phyloP scores from a whole-genome alignment of 1,139 yeast species.

The Blastobotrys illinoisensis region DNA sequence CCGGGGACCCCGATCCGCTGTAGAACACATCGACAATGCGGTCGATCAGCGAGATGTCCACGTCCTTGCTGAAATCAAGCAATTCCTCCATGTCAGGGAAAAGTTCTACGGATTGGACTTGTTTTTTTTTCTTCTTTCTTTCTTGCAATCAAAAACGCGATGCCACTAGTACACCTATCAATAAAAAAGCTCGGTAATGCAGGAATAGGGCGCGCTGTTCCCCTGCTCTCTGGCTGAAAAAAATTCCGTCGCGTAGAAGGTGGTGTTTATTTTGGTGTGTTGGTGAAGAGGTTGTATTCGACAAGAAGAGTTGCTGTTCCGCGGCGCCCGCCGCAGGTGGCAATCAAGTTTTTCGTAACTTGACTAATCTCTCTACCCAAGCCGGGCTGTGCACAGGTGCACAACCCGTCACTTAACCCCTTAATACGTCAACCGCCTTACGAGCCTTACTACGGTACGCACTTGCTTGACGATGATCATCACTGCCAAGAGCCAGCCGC shows the following conservation, averaged over 20 bases:
- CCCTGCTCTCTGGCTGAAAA: neutral
- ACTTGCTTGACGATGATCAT: no score
- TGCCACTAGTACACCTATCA: neutral
- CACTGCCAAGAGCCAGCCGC: no score
- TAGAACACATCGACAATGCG: slow-evolving; percentile 84
- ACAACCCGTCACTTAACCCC: no score
- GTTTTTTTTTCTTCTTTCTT: neutral
- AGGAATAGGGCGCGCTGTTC: neutral
- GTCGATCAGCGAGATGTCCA: slow-evolving; percentile 77
- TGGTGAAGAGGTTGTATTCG: neutral
- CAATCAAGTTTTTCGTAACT: neutral
- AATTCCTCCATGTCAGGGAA: slow-evolving; percentile 64
- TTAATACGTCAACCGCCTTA: no score
- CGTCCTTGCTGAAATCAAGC: slow-evolving; percentile 77
- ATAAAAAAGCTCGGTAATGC: neutral
- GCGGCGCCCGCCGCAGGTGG: neutral
- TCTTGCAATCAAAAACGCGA: neutral
- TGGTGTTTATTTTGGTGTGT: neutral
- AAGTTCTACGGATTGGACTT: neutral
- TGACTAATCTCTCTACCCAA: neutral
- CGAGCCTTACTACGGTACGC: no score
- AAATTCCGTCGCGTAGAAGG: neutral
- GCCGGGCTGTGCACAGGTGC: no score
- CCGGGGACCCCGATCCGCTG: slow-evolving; percentile 66
- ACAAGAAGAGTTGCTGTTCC: neutral